phyloP scores from a whole-genome alignment of 345 rosid genomes.

The Excoecaria cochinchinensis region DNA sequence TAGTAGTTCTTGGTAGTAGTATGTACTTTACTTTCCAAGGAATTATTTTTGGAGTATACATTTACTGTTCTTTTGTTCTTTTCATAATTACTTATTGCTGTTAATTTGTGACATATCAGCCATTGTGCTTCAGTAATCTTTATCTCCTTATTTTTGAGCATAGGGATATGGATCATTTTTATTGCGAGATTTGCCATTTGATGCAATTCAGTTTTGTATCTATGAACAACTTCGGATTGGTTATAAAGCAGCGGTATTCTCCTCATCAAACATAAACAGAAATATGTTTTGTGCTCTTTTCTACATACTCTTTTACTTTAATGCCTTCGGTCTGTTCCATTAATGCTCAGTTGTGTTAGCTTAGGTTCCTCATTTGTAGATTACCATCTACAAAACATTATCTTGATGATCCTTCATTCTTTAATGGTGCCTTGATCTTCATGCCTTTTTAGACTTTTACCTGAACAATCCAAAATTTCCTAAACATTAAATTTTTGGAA shows the following conservation, averaged over 20 bases:
- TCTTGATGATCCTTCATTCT: too few species aligned
- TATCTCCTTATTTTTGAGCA: background rate
- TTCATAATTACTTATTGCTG: background rate
- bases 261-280: conserved; percentile 1
- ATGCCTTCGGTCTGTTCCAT: background rate
- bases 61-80: background rate
- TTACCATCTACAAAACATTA: background rate
- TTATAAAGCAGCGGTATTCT: conserved; percentile 73
- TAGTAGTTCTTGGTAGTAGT: too few species aligned
- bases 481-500: too few species aligned
- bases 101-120: background rate
- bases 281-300: too few species aligned
- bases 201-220: conserved; percentile 93
- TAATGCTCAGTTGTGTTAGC: background rate
- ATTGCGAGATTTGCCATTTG: conserved; percentile 91
- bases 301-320: too few species aligned
- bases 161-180: conserved; percentile 92
- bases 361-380: background rate
- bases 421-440: too few species aligned
- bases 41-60: background rate
- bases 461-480: too few species aligned
- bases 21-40: too few species aligned
- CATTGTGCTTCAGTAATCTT: background rate
- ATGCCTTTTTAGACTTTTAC: too few species aligned
- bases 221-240: conserved; percentile 93